Percentiles rank a stretch among this genome's conserved stretches.
phyloP scores from a whole-genome alignment of 2,329 filamentous ascomycete species.

The Allantophomopsis cytisporea region DNA sequence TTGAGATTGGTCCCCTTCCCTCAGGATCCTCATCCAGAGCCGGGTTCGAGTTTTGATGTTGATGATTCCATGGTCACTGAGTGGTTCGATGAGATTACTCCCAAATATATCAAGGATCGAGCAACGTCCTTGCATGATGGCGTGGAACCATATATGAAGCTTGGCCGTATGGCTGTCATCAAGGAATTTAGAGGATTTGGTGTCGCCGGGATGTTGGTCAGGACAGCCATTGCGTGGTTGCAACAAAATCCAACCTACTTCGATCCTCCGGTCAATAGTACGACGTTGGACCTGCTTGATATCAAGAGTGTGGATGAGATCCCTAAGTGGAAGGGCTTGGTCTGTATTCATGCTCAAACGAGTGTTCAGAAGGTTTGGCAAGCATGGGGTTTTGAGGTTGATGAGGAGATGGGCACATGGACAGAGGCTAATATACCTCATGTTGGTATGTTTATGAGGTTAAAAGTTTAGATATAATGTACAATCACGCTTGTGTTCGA shows the following conservation, averaged over 20 bases:
- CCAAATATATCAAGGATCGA: slow-evolving; percentile 9
- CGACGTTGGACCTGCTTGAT: slow-evolving; percentile 28
- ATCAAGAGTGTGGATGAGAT: slow-evolving; percentile 24
- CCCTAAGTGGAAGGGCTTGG: slow-evolving; percentile 59
- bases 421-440: slow-evolving; percentile 74
- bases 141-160: slow-evolving; percentile 65
- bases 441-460: slow-evolving; percentile 62
- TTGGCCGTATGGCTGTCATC: slow-evolving; percentile 65
- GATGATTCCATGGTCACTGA: slow-evolving; percentile 1
- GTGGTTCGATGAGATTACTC: slow-evolving; percentile 4
- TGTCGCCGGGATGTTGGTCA: slow-evolving; percentile 52
- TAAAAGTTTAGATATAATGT: too few species aligned
- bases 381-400: slow-evolving; percentile 58
- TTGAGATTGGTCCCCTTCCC: slow-evolving; percentile 74
- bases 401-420: slow-evolving; percentile 66
- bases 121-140: slow-evolving; percentile 40
- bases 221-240: slow-evolving; percentile 56
- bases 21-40: slow-evolving; percentile 48
- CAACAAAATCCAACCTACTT: slow-evolving; percentile 42
- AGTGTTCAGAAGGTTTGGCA: slow-evolving; percentile 51
- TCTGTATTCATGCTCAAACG: slow-evolving; percentile 70
- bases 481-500: too few species aligned
- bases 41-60: slow-evolving; percentile 19
- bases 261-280: slow-evolving; percentile 25
- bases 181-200: slow-evolving; percentile 49